phyloP scores from a whole-genome alignment of 306 rosid species.

The Citrullus colocynthis region DNA sequence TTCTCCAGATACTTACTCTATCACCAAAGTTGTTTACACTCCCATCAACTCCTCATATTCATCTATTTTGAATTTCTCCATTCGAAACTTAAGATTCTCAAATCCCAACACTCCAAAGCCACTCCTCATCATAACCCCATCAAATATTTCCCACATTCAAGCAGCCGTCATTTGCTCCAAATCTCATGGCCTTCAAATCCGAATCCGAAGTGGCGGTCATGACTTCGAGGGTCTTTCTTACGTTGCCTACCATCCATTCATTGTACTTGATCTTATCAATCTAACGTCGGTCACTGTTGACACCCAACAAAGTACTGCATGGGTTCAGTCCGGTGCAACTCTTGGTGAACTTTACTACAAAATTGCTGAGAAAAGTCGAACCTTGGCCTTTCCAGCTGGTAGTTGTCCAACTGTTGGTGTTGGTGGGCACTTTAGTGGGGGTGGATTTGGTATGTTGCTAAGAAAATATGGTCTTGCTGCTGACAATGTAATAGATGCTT shows the following conservation, averaged over 20 bases:
- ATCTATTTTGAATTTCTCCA: not conserved
- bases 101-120: not conserved
- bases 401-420: not conserved
- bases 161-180: not conserved
- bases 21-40: not conserved
- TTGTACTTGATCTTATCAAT: not conserved
- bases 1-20: not conserved
- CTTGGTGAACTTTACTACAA: not conserved
- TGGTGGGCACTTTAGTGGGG: not conserved
- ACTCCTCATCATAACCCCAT: not conserved
- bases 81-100: not conserved
- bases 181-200: not conserved
- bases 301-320: not conserved
- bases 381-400: not conserved
- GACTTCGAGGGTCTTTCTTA: conserved; percentile 1
- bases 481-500: not conserved
- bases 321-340: not conserved
- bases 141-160: not conserved
- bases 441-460: not conserved
- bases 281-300: not conserved
- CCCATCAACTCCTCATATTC: not conserved
- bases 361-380: not conserved
- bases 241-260: not conserved
- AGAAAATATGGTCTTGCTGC: not conserved
- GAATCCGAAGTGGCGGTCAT: not conserved